Evolutionary conservation across 768 basidiomycete genomes (phyloP).

Genomic region (Hydnomerulius pinastri): DNA sequence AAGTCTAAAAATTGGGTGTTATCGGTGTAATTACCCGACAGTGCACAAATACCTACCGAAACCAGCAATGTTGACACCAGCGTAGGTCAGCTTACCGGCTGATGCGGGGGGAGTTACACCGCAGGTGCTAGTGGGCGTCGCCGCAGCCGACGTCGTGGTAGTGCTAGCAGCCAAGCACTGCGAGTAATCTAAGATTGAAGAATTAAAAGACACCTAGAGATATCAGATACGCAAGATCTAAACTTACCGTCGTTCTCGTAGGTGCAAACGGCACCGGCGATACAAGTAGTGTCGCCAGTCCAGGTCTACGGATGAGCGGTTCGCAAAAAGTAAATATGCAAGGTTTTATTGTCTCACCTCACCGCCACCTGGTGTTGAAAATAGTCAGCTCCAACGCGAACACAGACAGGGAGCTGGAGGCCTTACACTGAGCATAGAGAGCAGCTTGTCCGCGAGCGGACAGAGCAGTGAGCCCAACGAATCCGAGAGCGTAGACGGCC

Average conservation of each 20-base stretch:
- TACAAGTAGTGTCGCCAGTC: constrained; percentile 10
- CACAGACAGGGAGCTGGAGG: neutral
- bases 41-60: constrained; percentile 4
- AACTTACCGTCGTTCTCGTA: constrained; percentile 8
- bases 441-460: constrained; percentile 8
- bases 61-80: constrained; percentile 15
- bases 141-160: neutral
- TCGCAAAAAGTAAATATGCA: neutral
- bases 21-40: neutral
- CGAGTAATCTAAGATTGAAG: constrained; percentile 10
- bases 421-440: constrained; percentile 14
- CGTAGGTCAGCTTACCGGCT: constrained; percentile 10
- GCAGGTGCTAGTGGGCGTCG: neutral
- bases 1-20: constrained; percentile 5
- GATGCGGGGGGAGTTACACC: constrained; percentile 1
- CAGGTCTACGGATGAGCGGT: constrained; percentile 1
- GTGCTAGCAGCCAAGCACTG: constrained; percentile 5
- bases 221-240: too few species aligned
- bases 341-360: constrained; percentile 1
- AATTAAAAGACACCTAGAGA: too few species aligned
- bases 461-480: neutral
- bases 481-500: neutral
- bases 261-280: constrained; percentile 8
- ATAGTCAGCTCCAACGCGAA: neutral
- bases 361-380: constrained; percentile 11